phyloP scores from a whole-genome alignment of 225 moss, liverwort and hornwort genomes.

The Neckera pumila region DNA sequence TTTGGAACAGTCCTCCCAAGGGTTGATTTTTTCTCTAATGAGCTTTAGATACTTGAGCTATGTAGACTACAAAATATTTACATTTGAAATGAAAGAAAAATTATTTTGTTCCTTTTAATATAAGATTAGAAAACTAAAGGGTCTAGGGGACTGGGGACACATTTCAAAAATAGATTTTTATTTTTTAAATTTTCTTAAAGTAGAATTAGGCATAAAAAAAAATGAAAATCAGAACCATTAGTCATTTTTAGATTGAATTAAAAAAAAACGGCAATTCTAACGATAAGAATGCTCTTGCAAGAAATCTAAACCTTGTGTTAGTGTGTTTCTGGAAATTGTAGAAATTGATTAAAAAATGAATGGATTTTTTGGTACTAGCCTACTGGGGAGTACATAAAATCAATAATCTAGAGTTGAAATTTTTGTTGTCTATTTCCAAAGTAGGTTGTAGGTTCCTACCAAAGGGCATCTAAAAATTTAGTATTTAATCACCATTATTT shows the following conservation, averaged over 20 bases:
- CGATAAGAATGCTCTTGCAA: fast-evolving
- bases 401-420: too few species aligned
- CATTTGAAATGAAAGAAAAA: background rate
- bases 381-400: too few species aligned
- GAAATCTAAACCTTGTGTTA: background rate
- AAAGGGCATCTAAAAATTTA: too few species aligned
- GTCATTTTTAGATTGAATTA: too few species aligned
- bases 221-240: fast-evolving
- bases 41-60: background rate
- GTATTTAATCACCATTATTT: too few species aligned
- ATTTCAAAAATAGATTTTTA: background rate
- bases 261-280: too few species aligned
- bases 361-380: too few species aligned
- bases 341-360: background rate
- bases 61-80: background rate
- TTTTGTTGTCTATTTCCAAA: too few species aligned
- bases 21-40: too few species aligned
- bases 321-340: fast-evolving
- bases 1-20: too few species aligned
- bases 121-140: background rate
- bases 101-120: background rate
- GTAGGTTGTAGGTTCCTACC: too few species aligned
- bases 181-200: background rate
- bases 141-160: fast-evolving
- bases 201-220: fast-evolving